phyloP scores from a whole-genome alignment of 2,329 filamentous ascomycete species.

The Hypoxylon sp. region DNA sequence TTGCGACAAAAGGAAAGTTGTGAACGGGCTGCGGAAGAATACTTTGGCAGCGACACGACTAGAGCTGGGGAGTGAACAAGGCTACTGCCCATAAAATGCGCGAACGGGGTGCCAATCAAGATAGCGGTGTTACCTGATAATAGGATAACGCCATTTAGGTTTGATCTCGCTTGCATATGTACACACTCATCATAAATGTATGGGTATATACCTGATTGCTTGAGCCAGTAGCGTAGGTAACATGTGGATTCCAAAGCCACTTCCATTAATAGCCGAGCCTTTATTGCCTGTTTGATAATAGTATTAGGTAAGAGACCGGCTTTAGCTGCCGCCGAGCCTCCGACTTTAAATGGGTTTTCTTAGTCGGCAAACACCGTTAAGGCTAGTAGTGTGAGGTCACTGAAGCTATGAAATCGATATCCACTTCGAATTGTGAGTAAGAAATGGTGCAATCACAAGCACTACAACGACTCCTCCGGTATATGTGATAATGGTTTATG shows the following conservation, averaged over 20 bases:
- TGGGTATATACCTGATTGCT: neutral
- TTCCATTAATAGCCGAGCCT: constrained; percentile 2
- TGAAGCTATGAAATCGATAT: constrained; percentile 29
- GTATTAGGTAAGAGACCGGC: neutral
- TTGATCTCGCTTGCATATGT: constrained; percentile 6
- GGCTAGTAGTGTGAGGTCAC: constrained; percentile 39
- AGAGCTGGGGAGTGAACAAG: constrained; percentile 41
- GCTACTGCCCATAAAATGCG: constrained; percentile 39
- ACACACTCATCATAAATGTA: neutral
- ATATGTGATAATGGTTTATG: constrained; percentile 14
- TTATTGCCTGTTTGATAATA: constrained; percentile 2
- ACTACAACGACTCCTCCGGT: constrained; percentile 1
- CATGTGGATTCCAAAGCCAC: constrained; percentile 10
- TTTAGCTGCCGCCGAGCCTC: constrained; percentile 16
- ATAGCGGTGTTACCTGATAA: constrained; percentile 28
- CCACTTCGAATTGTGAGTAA: constrained; percentile 6
- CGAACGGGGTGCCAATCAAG: constrained; percentile 34
- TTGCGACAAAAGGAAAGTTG: constrained; percentile 24
- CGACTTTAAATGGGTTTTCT: constrained; percentile 17
- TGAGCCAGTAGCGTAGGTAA: neutral
- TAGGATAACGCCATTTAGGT: neutral
- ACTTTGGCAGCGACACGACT: constrained; percentile 34
- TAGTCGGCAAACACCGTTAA: constrained; percentile 2
- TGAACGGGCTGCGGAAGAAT: constrained; percentile 27
- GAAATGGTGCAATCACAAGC: constrained; percentile 26